Base-by-base conservation (phyloP, 2,329 filamentous ascomycete species). In the Epichloe sp. region DNA sequence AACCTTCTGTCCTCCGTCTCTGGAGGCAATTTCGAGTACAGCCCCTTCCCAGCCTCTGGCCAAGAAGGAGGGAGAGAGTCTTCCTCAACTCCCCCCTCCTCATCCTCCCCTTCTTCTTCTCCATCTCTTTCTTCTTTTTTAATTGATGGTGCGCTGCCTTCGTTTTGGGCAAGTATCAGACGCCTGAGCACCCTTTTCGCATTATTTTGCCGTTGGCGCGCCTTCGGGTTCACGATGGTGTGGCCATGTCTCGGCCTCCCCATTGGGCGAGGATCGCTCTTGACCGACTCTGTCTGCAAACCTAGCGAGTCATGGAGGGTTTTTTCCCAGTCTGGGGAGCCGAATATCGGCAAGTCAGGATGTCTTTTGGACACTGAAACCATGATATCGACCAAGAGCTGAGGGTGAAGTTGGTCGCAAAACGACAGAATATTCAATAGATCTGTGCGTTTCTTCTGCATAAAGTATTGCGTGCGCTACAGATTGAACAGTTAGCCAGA, bases 281-380 rank as follows among this genome's bases (percentile, higher is more conserved):
- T 26, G 17, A 42, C 40, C 10, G 51, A n/a, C 19, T 19, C 43
- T 41, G 23, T 15, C 40, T 38, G n/a, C 40, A 44, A 36, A 34
- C 42, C 21, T 3, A 50, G 21, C 36, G 60, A 55, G 14, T 53
- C 45, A 15, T 26, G 7, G 11, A 52, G 19, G 1, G 46, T n/a
- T 11, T 6, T 44, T 34, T 66, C 62, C 71, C 71, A 73, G 52
- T 71, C 65, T 6, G 70, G 69, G 0, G 65, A 65, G 52, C 65
- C 58, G 52, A 72, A 72, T 4, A 73, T 66, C 21, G 69, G 69
- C 3, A 73, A 60, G n/a, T 67, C 63, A 0, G 69, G 66, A 41
- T 73, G 68, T 45, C 62, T 67, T 67, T 64, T 69, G 7, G 71
- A 67, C n/a, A 71, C 63, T 3, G 68, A 70, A 8, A 70, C 66